A percentile compares a stretch with the other conserved stretches of the same genome.
Conservation (phyloP, 345 rosid species). For the Salix udensis region DNA sequence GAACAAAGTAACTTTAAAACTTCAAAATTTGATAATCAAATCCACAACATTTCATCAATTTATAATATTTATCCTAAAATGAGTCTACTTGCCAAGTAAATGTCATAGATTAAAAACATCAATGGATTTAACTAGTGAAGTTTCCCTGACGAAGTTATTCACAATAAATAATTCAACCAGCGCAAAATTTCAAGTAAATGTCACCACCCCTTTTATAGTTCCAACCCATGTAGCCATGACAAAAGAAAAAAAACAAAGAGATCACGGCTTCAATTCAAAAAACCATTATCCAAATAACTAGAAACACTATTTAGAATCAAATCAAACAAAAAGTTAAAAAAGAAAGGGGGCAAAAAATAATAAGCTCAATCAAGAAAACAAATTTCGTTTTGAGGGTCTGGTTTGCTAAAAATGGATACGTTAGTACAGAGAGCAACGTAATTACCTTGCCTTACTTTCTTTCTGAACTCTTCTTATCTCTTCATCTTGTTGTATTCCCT, state of each 20-base stretch:
- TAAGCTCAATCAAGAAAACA: not conserved
- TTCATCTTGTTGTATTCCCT: constrained; percentile 63
- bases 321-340: not conserved
- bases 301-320: not conserved
- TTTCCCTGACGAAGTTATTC: not conserved
- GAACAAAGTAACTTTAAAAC: not conserved
- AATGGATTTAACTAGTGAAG: not conserved
- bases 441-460: constrained; percentile 61
- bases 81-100: no score
- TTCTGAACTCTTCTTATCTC: constrained; percentile 52
- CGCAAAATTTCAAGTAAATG: not conserved
- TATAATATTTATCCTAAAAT: not conserved
- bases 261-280: not conserved
- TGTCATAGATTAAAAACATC: not conserved
- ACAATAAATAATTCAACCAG: not conserved
- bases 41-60: not conserved
- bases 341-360: no score
- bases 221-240: not conserved
- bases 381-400: not conserved
- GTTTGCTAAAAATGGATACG: not conserved
- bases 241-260: not conserved
- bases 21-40: not conserved
- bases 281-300: not conserved
- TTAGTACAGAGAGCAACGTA: not conserved
- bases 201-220: not conserved